Percentiles rank a stretch among this genome's conserved stretches.
Conservation (phyloP, 2,329 filamentous ascomycete genomes). For the Botryosphaeria dothidea region DNA sequence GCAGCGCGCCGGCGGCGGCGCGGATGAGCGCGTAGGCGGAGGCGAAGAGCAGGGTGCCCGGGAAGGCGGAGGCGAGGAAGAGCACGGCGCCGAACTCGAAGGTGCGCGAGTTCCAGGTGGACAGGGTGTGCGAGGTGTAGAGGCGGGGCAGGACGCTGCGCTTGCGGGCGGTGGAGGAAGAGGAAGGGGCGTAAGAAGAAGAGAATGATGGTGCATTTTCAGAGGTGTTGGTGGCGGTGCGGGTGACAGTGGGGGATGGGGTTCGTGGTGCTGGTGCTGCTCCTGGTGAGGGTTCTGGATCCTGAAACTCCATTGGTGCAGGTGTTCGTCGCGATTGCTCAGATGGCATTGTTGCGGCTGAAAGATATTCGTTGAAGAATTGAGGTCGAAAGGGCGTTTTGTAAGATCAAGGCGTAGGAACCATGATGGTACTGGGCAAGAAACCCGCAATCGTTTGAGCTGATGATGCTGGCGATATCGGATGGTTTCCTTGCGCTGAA, state of each 20-base stretch:
- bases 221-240: neutral
- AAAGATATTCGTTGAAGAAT: no score
- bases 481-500: neutral
- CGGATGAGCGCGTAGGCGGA: conserved; percentile 70
- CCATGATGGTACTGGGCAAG: no score
- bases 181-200: neutral
- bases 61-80: conserved; percentile 48
- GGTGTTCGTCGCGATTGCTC: neutral
- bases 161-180: neutral
- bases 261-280: no score
- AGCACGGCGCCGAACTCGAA: conserved; percentile 55
- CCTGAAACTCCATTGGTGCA: neutral
- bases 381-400: neutral
- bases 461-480: neutral
- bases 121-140: conserved; percentile 50
- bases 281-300: neutral
- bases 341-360: neutral
- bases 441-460: neutral
- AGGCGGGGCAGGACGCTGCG: conserved; percentile 25
- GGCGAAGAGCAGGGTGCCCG: conserved; percentile 62
- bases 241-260: neutral
- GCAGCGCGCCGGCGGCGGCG: conserved; percentile 56
- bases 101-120: conserved; percentile 50
- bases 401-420: neutral
- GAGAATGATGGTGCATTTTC: neutral